A percentile compares a stretch with the other conserved stretches of the same genome.
Evolutionary conservation across 2,329 filamentous ascomycete species (phyloP).

Genomic region (Phyllosticta ampelicida): DNA sequence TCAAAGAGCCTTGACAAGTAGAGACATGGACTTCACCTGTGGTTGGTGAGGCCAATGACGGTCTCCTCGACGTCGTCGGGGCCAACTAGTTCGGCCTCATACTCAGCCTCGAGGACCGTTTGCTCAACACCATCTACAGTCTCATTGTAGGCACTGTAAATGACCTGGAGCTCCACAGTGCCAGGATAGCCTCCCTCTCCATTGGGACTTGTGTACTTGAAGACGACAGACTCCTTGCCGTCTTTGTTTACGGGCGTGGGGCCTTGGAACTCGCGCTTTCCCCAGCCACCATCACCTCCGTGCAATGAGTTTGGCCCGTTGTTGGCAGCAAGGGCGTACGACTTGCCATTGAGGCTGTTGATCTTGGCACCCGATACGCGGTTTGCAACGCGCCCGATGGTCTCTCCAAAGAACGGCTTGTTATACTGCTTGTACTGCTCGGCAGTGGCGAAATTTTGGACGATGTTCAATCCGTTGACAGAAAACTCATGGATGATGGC

Average conservation of each 20-base stretch:
- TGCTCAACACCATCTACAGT: constrained; percentile 50
- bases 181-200: constrained; percentile 88
- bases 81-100: constrained; percentile 69
- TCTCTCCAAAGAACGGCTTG: constrained; percentile 77
- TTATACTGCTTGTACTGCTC: constrained; percentile 68
- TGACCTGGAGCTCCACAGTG: constrained; percentile 63
- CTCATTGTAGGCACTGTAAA: constrained; percentile 67
- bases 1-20: neutral
- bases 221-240: constrained; percentile 31
- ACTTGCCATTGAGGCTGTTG: constrained; percentile 57
- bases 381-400: constrained; percentile 77
- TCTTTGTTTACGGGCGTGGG: constrained; percentile 48
- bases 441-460: constrained; percentile 70
- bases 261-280: constrained; percentile 65
- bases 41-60: constrained; percentile 86
- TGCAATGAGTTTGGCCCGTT: constrained; percentile 60
- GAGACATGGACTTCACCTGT: constrained; percentile 55
- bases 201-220: constrained; percentile 55
- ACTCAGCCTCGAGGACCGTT: constrained; percentile 72
- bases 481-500: constrained; percentile 73
- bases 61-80: constrained; percentile 72
- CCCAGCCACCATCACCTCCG: constrained; percentile 58
- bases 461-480: constrained; percentile 72
- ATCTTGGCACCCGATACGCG: constrained; percentile 65
- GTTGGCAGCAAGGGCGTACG: constrained; percentile 63